Percentiles rank a stretch among this genome's conserved stretches.
These are phyloP conservation scores for barrel medic (Medicago truncatula) DNA, from an alignment of 306 rosid genomes.

Conservation along the genomic window DNA sequence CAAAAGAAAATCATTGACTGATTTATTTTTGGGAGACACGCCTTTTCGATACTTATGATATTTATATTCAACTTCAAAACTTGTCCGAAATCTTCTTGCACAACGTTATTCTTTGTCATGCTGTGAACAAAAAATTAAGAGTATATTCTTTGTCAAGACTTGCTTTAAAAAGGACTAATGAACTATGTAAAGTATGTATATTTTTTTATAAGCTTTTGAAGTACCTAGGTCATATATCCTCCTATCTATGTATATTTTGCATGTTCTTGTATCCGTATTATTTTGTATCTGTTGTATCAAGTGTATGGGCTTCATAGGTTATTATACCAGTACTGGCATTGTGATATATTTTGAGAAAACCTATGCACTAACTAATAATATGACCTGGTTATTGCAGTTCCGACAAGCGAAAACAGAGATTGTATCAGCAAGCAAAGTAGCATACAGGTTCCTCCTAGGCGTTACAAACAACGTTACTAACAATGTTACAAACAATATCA, in stretches of 20 bases:
- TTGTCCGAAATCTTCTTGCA: neutral
- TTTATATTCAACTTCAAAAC: neutral
- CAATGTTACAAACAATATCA: constrained; percentile 70
- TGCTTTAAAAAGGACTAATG: neutral
- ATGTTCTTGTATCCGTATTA: neutral
- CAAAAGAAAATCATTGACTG: neutral
- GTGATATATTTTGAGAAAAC: neutral
- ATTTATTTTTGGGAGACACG: neutral
- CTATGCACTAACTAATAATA: constrained; percentile 26
- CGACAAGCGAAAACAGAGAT: constrained; percentile 97
- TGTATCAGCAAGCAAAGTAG: constrained; percentile 92
- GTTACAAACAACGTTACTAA: constrained; percentile 78
- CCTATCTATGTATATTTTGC: neutral
- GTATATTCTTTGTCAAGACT: neutral
- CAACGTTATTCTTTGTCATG: neutral
- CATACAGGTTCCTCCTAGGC: constrained; percentile 81
- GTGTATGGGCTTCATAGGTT: neutral
- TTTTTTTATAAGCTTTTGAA: neutral
- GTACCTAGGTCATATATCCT: neutral
- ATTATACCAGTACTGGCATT: neutral
- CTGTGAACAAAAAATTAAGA: neutral
- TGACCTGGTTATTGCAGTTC: constrained; percentile 63
- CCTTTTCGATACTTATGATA: neutral
- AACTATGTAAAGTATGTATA: neutral
- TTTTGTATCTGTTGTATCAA: neutral